These are phyloP conservation scores for Capsicum chinense DNA, from an alignment of 257 asterid species.

Conservation along the genomic window DNA sequence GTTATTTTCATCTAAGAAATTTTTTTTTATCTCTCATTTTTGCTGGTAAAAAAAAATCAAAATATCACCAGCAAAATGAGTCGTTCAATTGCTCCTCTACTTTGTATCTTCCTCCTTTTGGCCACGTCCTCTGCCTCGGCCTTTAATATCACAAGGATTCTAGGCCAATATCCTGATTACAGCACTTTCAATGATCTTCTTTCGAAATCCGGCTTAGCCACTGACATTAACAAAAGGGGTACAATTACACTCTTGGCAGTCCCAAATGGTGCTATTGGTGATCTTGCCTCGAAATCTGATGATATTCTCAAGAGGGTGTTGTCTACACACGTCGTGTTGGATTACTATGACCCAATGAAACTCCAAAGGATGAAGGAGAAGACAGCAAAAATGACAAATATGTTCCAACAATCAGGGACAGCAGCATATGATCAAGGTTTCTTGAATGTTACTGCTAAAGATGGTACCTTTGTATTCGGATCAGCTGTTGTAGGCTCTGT, in stretches of 20 bases:
- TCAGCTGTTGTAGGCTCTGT: conserved; percentile 61
- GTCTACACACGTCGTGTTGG: conserved; percentile 68
- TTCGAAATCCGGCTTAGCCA: conserved; percentile 44
- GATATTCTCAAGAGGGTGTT: conserved; percentile 53
- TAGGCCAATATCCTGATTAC: conserved; percentile 54
- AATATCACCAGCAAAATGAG: conserved; percentile 52
- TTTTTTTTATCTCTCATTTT: background rate
- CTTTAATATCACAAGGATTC: conserved; percentile 60
- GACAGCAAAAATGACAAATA: conserved; percentile 51
- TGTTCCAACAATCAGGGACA: conserved; percentile 53
- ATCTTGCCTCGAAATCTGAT: conserved; percentile 37
- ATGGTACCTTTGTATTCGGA: conserved; percentile 55
- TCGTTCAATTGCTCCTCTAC: conserved; percentile 22
- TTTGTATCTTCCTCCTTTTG: conserved; percentile 43
- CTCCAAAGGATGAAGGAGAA: conserved; percentile 48
- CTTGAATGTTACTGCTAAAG: conserved; percentile 47
- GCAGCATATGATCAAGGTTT: conserved; percentile 57
- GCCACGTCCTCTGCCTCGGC: conserved; percentile 47
- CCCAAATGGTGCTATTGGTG: conserved; percentile 48
- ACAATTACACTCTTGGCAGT: conserved; percentile 73
- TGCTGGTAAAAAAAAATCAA: background rate
- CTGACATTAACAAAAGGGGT: conserved; percentile 48
- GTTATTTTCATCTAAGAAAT: background rate
- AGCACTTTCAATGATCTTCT: conserved; percentile 53
- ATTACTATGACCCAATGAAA: conserved; percentile 64